phyloP scores from a whole-genome alignment of 306 rosid genomes.

The Geum urbanum region DNA sequence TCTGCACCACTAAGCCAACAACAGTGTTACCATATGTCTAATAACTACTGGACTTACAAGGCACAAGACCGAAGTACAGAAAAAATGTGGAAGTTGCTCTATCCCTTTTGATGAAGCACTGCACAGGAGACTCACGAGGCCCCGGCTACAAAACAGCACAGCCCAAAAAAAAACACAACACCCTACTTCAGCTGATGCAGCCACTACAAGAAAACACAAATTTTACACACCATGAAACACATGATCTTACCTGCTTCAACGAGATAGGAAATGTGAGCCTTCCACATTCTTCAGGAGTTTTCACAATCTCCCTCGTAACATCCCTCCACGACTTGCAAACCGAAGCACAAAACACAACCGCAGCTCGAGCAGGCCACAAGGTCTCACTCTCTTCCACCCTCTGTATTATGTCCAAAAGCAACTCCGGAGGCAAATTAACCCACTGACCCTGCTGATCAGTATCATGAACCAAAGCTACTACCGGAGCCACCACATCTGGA shows the following conservation, averaged over 20 bases:
- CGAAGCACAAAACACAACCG: conserved; percentile 61
- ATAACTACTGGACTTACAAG: conserved; percentile 51
- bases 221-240: neutral
- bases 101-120: conserved; percentile 76
- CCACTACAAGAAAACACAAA: conserved; percentile 1
- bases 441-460: conserved; percentile 47
- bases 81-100: conserved; percentile 64
- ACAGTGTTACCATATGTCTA: neutral
- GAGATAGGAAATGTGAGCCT: conserved; percentile 87
- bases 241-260: conserved; percentile 68
- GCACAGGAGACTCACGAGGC: conserved; percentile 69
- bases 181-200: neutral
- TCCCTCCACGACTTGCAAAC: conserved; percentile 86
- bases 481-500: conserved; percentile 40
- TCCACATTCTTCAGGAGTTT: conserved; percentile 81
- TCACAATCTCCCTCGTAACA: conserved; percentile 58
- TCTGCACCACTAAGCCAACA: neutral
- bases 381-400: conserved; percentile 81
- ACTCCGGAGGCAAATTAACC: conserved; percentile 69
- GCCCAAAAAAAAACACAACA: neutral
- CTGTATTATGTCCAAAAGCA: conserved; percentile 70
- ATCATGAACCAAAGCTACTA: too few relatives aligned
- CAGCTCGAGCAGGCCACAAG: conserved; percentile 71
- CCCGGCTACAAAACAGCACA: conserved; percentile 58
- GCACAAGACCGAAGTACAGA: conserved; percentile 62